These are phyloP conservation scores for Amborella trichopoda DNA, from an alignment of 164 flowering plant species.

Conservation along the genomic window DNA sequence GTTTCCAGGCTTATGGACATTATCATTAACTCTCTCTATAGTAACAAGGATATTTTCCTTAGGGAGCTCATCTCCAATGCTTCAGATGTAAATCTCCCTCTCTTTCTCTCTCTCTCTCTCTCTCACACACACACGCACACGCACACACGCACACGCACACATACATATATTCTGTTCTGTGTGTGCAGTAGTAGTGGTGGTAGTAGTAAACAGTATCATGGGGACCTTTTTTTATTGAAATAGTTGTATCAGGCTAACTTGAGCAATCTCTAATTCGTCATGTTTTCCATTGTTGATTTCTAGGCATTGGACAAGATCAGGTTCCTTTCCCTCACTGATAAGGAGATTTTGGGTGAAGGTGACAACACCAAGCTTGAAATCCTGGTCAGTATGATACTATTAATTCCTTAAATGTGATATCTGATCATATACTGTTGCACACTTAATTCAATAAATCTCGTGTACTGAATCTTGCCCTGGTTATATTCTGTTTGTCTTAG, in stretches of 20 bases:
- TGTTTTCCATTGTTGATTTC: too few relatives aligned
- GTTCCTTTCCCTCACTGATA: slow-evolving; percentile 84
- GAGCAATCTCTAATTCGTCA: too few relatives aligned
- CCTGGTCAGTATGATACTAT: slow-evolving; percentile 40
- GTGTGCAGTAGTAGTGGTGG: too few relatives aligned
- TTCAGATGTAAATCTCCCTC: slow-evolving; percentile 62
- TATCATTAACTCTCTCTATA: slow-evolving; percentile 87
- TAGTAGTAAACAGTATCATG: too few relatives aligned
- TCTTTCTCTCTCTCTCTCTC: not conserved
- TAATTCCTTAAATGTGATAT: too few relatives aligned
- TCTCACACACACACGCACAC: slow-evolving; percentile 1
- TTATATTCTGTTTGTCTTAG: too few relatives aligned
- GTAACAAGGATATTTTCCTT: slow-evolving; percentile 94
- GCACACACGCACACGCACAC: not conserved
- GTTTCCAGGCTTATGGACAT: slow-evolving; percentile 97
- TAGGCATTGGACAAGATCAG: slow-evolving; percentile 97
- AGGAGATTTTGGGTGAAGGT: slow-evolving; percentile 93
- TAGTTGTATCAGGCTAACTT: too few relatives aligned
- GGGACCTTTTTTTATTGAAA: too few relatives aligned
- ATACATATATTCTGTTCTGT: too few relatives aligned
- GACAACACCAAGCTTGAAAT: slow-evolving; percentile 86
- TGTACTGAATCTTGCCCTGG: too few relatives aligned
- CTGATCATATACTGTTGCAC: too few relatives aligned
- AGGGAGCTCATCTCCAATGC: slow-evolving; percentile 97
- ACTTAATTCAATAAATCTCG: too few relatives aligned